phyloP scores from a whole-genome alignment of 2,329 filamentous ascomycete species.

The Diaporthe eres region DNA sequence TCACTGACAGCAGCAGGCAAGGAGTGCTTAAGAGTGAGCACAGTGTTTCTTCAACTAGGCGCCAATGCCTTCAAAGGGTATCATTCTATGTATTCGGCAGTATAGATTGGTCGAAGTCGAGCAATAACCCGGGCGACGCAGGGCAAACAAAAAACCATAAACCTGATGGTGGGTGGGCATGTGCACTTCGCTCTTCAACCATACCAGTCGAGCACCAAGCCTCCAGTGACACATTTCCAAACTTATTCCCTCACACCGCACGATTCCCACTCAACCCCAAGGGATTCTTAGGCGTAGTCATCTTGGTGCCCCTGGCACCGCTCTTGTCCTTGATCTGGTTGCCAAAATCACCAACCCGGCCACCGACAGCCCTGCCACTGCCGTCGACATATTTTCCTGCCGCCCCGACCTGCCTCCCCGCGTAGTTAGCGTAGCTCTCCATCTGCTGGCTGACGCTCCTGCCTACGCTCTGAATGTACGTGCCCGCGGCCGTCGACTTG shows the following conservation, averaged over 20 bases:
- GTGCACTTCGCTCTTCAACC: background rate
- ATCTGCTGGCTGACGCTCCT: conserved; percentile 29
- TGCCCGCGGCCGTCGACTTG: conserved; percentile 25
- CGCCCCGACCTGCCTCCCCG: conserved; percentile 35
- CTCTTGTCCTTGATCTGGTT: conserved; percentile 39
- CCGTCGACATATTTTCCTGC: conserved; percentile 36
- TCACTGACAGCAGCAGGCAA: background rate
- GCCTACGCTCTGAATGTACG: conserved; percentile 29
- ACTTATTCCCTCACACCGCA: conserved; percentile 13
- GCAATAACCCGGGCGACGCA: background rate
- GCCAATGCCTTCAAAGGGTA: background rate
- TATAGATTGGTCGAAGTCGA: background rate
- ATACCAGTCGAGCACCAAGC: background rate
- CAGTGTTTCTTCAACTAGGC: background rate
- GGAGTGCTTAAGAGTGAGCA: background rate
- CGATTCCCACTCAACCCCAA: conserved; percentile 37
- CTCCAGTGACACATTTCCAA: no score
- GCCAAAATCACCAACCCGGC: conserved; percentile 36
- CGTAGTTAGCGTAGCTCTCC: conserved; percentile 33
- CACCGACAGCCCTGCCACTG: conserved; percentile 38
- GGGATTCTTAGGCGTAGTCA: conserved; percentile 38
- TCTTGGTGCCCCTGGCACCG: conserved; percentile 37
- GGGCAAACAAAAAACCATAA: background rate
- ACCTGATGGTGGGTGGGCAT: no score
- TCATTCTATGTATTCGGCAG: background rate